phyloP scores from a whole-genome alignment of 805 yeast species.

The Ogataea trehaloabstinens region DNA sequence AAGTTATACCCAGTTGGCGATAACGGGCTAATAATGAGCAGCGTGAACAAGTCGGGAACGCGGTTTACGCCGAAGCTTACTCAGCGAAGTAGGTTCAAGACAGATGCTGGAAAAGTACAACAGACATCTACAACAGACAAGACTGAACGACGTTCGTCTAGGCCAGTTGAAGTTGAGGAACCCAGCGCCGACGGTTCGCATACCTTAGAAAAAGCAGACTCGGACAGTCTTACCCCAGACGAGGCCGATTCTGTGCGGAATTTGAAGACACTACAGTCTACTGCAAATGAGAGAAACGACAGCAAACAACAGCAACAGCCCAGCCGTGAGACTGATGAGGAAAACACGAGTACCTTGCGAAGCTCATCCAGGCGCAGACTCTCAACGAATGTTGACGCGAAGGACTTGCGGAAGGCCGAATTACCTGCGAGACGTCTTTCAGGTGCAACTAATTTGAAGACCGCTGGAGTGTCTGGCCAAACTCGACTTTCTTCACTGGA shows the following conservation, averaged over 20 bases:
- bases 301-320: too few relatives aligned
- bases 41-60: slow-evolving; percentile 49
- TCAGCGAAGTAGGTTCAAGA: slow-evolving; percentile 23
- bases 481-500: slow-evolving; percentile 2
- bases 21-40: slow-evolving; percentile 26
- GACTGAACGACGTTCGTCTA: background rate
- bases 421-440: slow-evolving; percentile 1
- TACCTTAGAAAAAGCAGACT: too few relatives aligned
- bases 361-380: too few relatives aligned
- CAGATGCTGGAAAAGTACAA: slow-evolving; percentile 2
- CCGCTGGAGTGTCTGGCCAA: background rate
- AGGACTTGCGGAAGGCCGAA: too few relatives aligned
- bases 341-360: too few relatives aligned
- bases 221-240: background rate
- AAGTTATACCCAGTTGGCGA: too few relatives aligned
- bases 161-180: background rate
- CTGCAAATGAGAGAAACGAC: too few relatives aligned
- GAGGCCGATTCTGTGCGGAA: background rate
- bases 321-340: too few relatives aligned
- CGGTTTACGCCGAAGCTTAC: slow-evolving; percentile 63
- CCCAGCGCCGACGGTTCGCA: too few relatives aligned
- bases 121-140: slow-evolving; percentile 2
- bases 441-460: background rate
- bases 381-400: too few relatives aligned
- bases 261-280: background rate